Percentiles rank a stretch among this genome's conserved stretches.
Conservation (phyloP, 352 stramenopile genomes). For the Pythium brassicae region DNA sequence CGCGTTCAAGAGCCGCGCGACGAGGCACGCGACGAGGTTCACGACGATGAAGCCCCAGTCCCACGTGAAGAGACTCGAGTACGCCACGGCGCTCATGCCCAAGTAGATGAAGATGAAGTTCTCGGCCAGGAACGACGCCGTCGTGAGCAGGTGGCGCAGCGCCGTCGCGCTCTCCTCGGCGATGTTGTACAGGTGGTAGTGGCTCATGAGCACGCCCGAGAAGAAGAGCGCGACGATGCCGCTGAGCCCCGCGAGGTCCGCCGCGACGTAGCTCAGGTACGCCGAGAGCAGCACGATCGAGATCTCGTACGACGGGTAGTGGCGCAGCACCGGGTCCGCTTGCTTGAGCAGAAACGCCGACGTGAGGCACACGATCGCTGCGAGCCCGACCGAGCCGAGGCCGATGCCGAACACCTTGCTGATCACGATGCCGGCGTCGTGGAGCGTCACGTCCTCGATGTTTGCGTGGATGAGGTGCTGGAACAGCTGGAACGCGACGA, state of each 20-base stretch:
- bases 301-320: constrained; percentile 86
- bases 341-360: constrained; percentile 82
- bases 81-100: constrained; percentile 79
- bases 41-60: constrained; percentile 80
- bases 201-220: constrained; percentile 85
- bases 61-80: constrained; percentile 75
- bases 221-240: constrained; percentile 95
- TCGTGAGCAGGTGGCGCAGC: constrained; percentile 75
- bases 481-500: constrained; percentile 81
- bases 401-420: constrained; percentile 81
- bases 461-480: constrained; percentile 75
- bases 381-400: constrained; percentile 73
- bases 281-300: constrained; percentile 80
- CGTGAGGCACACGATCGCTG: constrained; percentile 65
- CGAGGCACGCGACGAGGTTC: constrained; percentile 61
- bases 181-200: constrained; percentile 86
- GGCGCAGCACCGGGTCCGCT: constrained; percentile 57
- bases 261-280: constrained; percentile 80
- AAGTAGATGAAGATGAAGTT: constrained; percentile 89
- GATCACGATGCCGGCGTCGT: constrained; percentile 73
- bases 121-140: constrained; percentile 75
- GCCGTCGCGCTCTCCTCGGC: constrained; percentile 70
- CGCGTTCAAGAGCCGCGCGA: constrained; percentile 66
- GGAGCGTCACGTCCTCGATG: constrained; percentile 62
- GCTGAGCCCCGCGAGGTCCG: constrained; percentile 71